A percentile compares a stretch with the other conserved stretches of the same genome.
Conservation (phyloP, 1,284 basidiomycete species). For the Cerrena zonata region DNA sequence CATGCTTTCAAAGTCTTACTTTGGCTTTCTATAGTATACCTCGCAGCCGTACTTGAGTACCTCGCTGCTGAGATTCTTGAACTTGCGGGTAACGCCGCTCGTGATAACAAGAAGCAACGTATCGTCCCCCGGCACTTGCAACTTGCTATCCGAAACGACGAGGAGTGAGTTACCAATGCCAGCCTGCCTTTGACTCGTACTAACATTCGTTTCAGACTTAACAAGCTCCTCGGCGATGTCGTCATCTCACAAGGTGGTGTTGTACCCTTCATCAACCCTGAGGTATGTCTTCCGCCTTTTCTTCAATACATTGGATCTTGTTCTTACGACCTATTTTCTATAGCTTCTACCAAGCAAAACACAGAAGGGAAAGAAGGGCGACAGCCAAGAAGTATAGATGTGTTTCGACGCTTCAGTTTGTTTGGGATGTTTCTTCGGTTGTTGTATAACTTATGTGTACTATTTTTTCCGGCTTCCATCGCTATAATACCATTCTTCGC, state of each 20-base stretch:
- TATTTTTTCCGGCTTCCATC: slow-evolving; percentile 16
- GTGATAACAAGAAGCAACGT: slow-evolving; percentile 82
- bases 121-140: slow-evolving; percentile 83
- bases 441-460: slow-evolving; percentile 29
- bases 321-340: neutral
- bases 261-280: slow-evolving; percentile 54
- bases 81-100: slow-evolving; percentile 77
- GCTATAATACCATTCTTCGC: slow-evolving; percentile 11
- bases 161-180: slow-evolving; percentile 46
- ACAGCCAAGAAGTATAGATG: slow-evolving; percentile 34
- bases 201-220: slow-evolving; percentile 35
- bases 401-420: slow-evolving; percentile 13
- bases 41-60: slow-evolving; percentile 80
- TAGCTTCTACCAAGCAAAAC: slow-evolving; percentile 56
- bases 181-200: neutral
- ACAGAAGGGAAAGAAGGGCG: slow-evolving; percentile 34
- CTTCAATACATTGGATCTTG: too few species aligned
- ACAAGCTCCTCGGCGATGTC: slow-evolving; percentile 72
- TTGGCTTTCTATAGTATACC: slow-evolving; percentile 56
- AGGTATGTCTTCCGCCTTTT: slow-evolving; percentile 22
- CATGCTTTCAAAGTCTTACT: slow-evolving; percentile 4
- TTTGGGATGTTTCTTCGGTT: slow-evolving; percentile 2
- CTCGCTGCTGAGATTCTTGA: slow-evolving; percentile 85
- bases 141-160: slow-evolving; percentile 83
- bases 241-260: slow-evolving; percentile 88